Evolutionary conservation across 1,284 basidiomycete species (phyloP).

Genomic region (Clitocybe nebularis): DNA sequence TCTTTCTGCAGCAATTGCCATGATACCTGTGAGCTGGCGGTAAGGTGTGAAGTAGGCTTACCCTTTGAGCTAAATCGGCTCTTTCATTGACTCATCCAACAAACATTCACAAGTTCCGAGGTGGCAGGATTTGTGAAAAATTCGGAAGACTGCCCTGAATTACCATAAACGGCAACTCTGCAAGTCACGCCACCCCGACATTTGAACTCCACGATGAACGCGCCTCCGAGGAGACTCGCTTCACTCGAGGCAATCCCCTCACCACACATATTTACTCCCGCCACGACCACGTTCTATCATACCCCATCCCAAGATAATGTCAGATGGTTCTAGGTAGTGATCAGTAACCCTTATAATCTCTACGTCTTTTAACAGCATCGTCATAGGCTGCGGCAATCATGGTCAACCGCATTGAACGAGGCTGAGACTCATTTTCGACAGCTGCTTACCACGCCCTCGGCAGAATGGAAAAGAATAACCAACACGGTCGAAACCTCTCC

Average conservation of each 20-base stretch:
- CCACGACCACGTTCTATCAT: not conserved
- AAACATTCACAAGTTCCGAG: no score
- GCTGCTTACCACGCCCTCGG: constrained; percentile 58
- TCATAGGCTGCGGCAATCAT: constrained; percentile 65
- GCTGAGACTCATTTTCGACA: constrained; percentile 71
- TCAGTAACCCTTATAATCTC: not conserved
- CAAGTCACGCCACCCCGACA: no score
- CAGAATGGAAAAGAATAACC: constrained; percentile 71
- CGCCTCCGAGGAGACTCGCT: no score
- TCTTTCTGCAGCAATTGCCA: constrained; percentile 28
- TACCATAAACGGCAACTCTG: no score
- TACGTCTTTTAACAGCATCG: not conserved
- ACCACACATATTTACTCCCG: not conserved
- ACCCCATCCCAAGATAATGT: constrained; percentile 17
- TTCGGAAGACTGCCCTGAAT: no score
- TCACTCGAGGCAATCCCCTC: not conserved
- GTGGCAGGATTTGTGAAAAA: no score
- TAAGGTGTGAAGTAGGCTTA: no score
- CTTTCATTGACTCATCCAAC: no score
- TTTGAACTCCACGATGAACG: no score
- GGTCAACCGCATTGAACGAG: constrained; percentile 65
- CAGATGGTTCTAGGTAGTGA: constrained; percentile 28
- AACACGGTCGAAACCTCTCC: constrained; percentile 39
- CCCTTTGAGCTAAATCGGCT: no score
- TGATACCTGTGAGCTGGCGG: no score